These are phyloP conservation scores for Henckelia pumila DNA, from an alignment of 257 asterid species.

Conservation along the genomic window DNA sequence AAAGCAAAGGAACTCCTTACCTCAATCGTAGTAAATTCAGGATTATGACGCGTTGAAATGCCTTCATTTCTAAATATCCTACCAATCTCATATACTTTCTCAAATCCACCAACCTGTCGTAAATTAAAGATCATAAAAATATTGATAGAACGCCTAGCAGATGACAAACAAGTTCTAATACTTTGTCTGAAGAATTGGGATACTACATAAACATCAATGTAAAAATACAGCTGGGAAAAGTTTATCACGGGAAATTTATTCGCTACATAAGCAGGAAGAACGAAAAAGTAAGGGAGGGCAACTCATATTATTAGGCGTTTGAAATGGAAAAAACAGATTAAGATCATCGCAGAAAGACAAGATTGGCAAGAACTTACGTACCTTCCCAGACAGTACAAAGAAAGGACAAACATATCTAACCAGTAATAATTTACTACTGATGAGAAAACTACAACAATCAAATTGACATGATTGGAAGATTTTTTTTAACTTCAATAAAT, in stretches of 20 bases:
- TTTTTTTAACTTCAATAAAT: slow-evolving; percentile 4
- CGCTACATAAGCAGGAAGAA: neutral
- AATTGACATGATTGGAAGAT: neutral
- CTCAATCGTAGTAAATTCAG: slow-evolving; percentile 99
- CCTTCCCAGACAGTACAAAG: neutral
- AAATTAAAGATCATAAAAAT: slow-evolving; percentile 23
- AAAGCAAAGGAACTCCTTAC: slow-evolving; percentile 37
- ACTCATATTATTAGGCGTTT: neutral
- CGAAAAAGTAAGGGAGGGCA: neutral
- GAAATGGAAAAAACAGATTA: neutral
- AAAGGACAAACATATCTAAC: neutral
- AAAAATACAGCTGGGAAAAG: neutral
- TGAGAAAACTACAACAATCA: neutral
- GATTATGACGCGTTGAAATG: slow-evolving; percentile 98
- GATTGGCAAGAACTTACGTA: neutral
- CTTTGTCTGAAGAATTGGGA: neutral
- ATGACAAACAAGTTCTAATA: neutral
- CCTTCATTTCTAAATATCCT: slow-evolving; percentile 97
- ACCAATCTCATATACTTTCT: slow-evolving; percentile 93
- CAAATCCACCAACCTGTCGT: slow-evolving; percentile 92
- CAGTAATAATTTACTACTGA: neutral
- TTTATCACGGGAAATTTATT: neutral
- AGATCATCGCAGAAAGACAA: neutral
- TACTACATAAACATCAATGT: neutral
- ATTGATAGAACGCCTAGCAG: slow-evolving; percentile 9